Conservation (phyloP, 1,284 basidiomycete species). For the Apiotrichum brassicae region DNA sequence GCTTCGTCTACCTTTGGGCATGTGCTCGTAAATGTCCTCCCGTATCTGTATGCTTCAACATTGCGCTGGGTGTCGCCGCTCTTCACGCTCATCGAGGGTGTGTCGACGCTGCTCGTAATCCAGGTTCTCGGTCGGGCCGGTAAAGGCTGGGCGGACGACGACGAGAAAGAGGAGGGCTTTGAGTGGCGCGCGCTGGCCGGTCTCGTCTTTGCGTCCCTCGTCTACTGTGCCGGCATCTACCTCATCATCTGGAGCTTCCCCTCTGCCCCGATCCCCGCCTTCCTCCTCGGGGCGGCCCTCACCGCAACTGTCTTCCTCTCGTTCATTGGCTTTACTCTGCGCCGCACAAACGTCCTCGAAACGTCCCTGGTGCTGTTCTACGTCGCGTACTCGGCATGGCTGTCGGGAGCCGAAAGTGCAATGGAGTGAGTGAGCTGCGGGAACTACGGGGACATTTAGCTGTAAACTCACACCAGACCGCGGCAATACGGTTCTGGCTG, state of each 20-base stretch:
- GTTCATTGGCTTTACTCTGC: constrained; percentile 77
- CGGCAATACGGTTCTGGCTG: constrained; percentile 40
- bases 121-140: constrained; percentile 45
- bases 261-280: constrained; percentile 32
- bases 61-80: constrained; percentile 45
- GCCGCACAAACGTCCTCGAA: constrained; percentile 88
- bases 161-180: constrained; percentile 42
- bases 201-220: constrained; percentile 39
- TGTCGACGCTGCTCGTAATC: constrained; percentile 42
- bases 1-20: constrained; percentile 11
- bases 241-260: constrained; percentile 32
- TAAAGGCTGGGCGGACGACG: constrained; percentile 47
- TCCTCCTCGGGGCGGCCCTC: constrained; percentile 44
- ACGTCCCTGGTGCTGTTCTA: constrained; percentile 78
- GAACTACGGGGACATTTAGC: neutral
- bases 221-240: constrained; percentile 44
- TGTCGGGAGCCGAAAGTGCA: constrained; percentile 41
- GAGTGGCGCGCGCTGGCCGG: constrained; percentile 46
- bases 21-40: constrained; percentile 41
- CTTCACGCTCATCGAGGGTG: constrained; percentile 46
- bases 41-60: constrained; percentile 41
- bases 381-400: constrained; percentile 55
- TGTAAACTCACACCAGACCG: constrained; percentile 24
- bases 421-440: constrained; percentile 46
- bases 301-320: constrained; percentile 65